Percentiles rank a stretch among this genome's conserved stretches.
These are phyloP conservation scores for Mucor piriformis DNA, from an alignment of 371 early-diverging fungal species.

Conservation along the genomic window DNA sequence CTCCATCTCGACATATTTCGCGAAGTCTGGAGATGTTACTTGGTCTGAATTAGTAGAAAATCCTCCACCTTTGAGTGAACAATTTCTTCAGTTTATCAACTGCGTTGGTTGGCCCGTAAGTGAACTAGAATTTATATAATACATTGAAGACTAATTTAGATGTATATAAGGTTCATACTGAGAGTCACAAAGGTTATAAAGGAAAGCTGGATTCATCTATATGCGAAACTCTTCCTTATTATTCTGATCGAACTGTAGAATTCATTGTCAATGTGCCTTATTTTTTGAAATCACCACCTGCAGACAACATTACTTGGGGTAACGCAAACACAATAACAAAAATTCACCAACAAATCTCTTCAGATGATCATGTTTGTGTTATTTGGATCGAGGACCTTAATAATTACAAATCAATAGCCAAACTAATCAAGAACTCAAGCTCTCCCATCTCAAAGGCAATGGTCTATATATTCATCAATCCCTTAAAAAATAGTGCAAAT, in stretches of 20 bases:
- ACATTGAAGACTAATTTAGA: not conserved
- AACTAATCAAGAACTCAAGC: constrained; percentile 36
- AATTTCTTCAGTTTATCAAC: constrained; percentile 71
- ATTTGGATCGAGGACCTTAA: constrained; percentile 68
- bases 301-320: constrained; percentile 18
- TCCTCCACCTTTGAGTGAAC: constrained; percentile 53
- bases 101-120: constrained; percentile 76
- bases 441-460: constrained; percentile 30
- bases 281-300: constrained; percentile 37
- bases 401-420: constrained; percentile 34
- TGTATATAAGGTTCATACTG: constrained; percentile 47
- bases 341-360: constrained; percentile 44
- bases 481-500: constrained; percentile 49
- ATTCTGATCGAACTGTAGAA: constrained; percentile 69
- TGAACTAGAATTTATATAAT: not conserved
- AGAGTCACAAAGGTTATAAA: constrained; percentile 64
- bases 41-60: constrained; percentile 61
- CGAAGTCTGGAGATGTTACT: constrained; percentile 51
- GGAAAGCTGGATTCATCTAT: constrained; percentile 59
- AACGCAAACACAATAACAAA: constrained; percentile 22
- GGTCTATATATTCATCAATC: constrained; percentile 66
- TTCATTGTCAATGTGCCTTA: constrained; percentile 77
- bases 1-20: constrained; percentile 66
- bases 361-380: constrained; percentile 64
- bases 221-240: constrained; percentile 72